These are phyloP conservation scores for Thermochaetoides dissita DNA, from an alignment of 2,329 filamentous ascomycete species.

Conservation along the genomic window DNA sequence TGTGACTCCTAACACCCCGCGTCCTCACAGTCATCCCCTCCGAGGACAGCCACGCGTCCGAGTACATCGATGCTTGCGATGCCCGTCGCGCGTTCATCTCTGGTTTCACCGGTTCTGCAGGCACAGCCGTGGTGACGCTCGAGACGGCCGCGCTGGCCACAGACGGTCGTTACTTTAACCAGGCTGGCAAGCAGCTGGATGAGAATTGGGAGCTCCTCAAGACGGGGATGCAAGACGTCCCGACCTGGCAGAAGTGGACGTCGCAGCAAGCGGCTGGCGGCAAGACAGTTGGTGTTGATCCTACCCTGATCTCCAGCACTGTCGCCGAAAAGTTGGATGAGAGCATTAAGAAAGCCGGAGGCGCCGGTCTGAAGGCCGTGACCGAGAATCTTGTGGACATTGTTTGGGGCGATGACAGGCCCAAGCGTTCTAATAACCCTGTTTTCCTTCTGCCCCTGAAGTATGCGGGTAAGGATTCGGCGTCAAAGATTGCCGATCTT, in stretches of 20 bases:
- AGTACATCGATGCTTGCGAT: constrained; percentile 96
- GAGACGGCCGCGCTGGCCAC: constrained; percentile 84
- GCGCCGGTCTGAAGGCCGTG: constrained; percentile 60
- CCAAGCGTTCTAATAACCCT: constrained; percentile 59
- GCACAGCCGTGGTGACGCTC: constrained; percentile 75
- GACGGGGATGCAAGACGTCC: constrained; percentile 83
- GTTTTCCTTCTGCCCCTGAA: constrained; percentile 58
- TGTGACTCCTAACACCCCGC: constrained; percentile 16
- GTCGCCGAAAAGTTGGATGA: constrained; percentile 58
- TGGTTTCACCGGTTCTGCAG: constrained; percentile 89
- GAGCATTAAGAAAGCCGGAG: constrained; percentile 76
- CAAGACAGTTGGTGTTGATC: constrained; percentile 82
- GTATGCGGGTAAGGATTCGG: constrained; percentile 69
- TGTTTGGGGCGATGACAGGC: constrained; percentile 69
- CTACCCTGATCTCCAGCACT: constrained; percentile 62
- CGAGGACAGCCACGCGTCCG: constrained; percentile 92
- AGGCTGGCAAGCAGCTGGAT: constrained; percentile 82
- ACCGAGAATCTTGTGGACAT: constrained; percentile 76
- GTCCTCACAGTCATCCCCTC: constrained; percentile 67
- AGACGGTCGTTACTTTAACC: constrained; percentile 96
- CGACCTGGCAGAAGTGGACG: constrained; percentile 95
- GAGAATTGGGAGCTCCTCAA: constrained; percentile 84
- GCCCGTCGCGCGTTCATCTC: constrained; percentile 80
- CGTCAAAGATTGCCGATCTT: constrained; percentile 70
- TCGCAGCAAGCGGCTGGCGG: constrained; percentile 74